These are phyloP conservation scores for Tetramitus jugosus DNA, from an alignment of 208 protist species.

Conservation along the genomic window DNA sequence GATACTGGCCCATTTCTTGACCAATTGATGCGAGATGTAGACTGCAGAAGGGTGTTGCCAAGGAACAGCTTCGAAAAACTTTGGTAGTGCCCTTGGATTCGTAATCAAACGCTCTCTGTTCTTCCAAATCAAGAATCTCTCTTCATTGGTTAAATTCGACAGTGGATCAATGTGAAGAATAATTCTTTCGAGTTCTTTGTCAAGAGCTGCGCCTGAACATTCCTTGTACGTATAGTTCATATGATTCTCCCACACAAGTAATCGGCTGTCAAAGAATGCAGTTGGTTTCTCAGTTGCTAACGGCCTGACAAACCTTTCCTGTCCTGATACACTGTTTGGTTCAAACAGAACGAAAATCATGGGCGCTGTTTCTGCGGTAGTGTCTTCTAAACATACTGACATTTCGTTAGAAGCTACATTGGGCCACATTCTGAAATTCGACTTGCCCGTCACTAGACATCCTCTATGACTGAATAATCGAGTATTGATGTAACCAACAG, in stretches of 20 bases:
- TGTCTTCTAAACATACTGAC: not conserved
- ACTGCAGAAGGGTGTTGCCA: conserved; percentile 58
- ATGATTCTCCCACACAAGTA: not conserved
- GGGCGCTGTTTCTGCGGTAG: not conserved
- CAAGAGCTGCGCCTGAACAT: not conserved
- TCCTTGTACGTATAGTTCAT: not conserved
- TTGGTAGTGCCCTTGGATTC: conserved; percentile 54
- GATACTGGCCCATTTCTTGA: conserved; percentile 39
- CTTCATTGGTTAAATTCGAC: conserved; percentile 43
- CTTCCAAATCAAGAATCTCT: conserved; percentile 61
- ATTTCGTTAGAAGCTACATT: not conserved
- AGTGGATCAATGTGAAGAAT: conserved; percentile 58
- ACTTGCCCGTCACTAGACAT: not conserved
- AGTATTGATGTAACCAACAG: not conserved
- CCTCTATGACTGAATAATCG: conserved; percentile 1
- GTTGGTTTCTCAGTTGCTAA: not conserved
- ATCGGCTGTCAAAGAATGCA: not conserved
- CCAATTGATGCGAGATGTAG: conserved; percentile 43
- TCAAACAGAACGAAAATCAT: not conserved
- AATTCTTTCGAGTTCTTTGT: conserved; percentile 47
- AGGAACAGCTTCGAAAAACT: conserved; percentile 58
- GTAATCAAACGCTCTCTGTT: conserved; percentile 50
- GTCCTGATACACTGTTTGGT: not conserved
- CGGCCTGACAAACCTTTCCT: not conserved
- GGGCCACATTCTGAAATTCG: not conserved